A percentile compares a stretch with the other conserved stretches of the same genome.
phyloP scores from a whole-genome alignment of 371 early-diverging fungal species.

The Mucor racemosus region DNA sequence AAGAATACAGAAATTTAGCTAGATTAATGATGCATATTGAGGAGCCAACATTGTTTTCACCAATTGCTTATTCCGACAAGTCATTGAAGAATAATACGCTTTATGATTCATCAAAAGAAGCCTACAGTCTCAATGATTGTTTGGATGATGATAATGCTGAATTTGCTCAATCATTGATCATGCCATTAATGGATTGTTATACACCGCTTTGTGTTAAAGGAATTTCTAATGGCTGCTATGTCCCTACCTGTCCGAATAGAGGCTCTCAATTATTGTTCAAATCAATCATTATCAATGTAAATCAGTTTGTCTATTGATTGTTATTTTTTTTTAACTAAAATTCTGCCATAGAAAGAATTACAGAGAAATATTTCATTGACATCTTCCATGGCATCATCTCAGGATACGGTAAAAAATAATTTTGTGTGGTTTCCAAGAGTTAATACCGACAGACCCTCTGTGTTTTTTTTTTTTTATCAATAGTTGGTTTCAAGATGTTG shows the following conservation, averaged over 20 bases:
- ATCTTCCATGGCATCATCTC: conserved; percentile 22
- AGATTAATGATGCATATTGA: conserved; percentile 31
- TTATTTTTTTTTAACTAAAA: not conserved
- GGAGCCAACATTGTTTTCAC: conserved; percentile 34
- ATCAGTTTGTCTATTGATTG: not conserved
- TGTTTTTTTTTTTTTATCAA: too few relatives aligned
- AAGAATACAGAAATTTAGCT: conserved; percentile 29
- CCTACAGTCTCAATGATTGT: conserved; percentile 24
- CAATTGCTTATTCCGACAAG: conserved; percentile 40
- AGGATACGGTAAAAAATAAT: conserved; percentile 13
- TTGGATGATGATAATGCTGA: conserved; percentile 17
- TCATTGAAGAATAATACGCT: conserved; percentile 41
- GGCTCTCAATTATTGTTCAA: conserved; percentile 1
- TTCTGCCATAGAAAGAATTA: conserved; percentile 6
- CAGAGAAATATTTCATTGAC: conserved; percentile 23
- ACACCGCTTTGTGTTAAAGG: conserved; percentile 28
- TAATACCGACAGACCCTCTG: too few relatives aligned
- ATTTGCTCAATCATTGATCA: conserved; percentile 34
- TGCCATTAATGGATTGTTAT: conserved; percentile 41
- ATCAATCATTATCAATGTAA: conserved; percentile 15
- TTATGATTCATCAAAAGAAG: conserved; percentile 42
- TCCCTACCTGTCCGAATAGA: conserved; percentile 8
- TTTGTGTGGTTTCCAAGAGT: too few relatives aligned
- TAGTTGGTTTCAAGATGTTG: conserved; percentile 41
- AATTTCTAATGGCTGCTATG: conserved; percentile 3